A percentile compares a stretch with the other conserved stretches of the same genome.
Evolutionary conservation across 2,329 filamentous ascomycete species (phyloP).

Genomic region (Venturia pyrina): DNA sequence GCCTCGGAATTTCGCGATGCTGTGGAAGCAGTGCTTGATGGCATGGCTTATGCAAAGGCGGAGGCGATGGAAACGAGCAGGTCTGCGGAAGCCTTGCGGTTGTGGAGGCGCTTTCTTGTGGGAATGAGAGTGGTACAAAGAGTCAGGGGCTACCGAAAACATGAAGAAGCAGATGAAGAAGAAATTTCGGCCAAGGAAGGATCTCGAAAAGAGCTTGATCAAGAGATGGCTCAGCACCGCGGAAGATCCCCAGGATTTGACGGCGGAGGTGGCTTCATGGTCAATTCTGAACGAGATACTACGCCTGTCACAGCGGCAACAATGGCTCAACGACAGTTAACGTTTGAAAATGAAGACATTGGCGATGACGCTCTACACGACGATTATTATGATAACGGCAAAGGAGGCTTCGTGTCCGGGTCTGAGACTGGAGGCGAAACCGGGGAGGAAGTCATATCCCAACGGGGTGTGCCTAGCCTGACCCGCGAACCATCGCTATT

Average conservation of each 20-base stretch:
- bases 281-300: background rate
- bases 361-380: constrained; percentile 10
- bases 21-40: constrained; percentile 57
- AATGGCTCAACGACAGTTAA: background rate
- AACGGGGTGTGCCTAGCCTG: background rate
- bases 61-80: constrained; percentile 50
- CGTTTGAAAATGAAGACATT: constrained; percentile 1
- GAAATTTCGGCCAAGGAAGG: constrained; percentile 11
- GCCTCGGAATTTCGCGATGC: constrained; percentile 63
- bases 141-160: constrained; percentile 29
- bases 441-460: background rate
- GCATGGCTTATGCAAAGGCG: constrained; percentile 55
- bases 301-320: background rate
- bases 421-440: constrained; percentile 25
- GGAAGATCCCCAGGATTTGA: background rate
- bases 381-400: constrained; percentile 17
- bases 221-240: constrained; percentile 7
- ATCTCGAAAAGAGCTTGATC: constrained; percentile 10
- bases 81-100: constrained; percentile 38
- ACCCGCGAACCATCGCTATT: background rate
- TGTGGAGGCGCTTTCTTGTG: constrained; percentile 51
- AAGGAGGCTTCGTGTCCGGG: constrained; percentile 20
- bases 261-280: constrained; percentile 1
- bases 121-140: constrained; percentile 54
- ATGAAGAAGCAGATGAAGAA: constrained; percentile 18